Evolutionary conservation across 2,329 filamentous ascomycete genomes (phyloP), one percentile per base, ranked within the genome.

Genomic region (Sclerotinia trifoliorum): DNA sequence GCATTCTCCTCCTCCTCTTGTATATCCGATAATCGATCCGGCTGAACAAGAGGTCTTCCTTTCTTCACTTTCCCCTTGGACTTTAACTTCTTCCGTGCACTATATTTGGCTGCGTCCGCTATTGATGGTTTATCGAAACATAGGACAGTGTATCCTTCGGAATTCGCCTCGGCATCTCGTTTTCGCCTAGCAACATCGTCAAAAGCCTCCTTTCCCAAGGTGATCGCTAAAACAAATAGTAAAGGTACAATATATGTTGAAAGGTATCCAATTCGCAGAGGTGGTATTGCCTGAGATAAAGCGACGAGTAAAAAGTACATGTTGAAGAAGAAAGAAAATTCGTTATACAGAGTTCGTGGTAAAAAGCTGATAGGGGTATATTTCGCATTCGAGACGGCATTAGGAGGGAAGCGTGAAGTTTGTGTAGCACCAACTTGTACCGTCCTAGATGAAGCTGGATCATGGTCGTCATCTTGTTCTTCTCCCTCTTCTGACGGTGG

Each of bases 251-350:
- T 88, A 75, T 99, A 99, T 1, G 95, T 98, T 42, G 92, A 92
- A 70, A 99, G 85, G 78, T 97, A 98, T 67, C 95, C 95, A 73
- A 99, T 97, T 66, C 93, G 88, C 66, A 99, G 81, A 29, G 91
- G 86, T 5, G 93, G 94, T 75, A 99, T 94, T 55, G 93, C 89
- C 80, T 99, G 95, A 49, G 94, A 98, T 62, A 98, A 80, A 8
- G 95, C 96, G 62, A 99, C 95, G 35, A 98, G 88, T 67, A 99
- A 83, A 79, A 99, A 99, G 79, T 99, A 99, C 83, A 98, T 92
- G 84, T 99, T 99, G 84, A 99, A 97, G 81, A 99, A 99, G 83
- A 98, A 99, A 69, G 94, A 97, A 78, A 99, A 99, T 78, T 99
- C 95, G 81, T 98, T 98, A 80, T 97, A 99, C 29, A 99, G 83